Evolutionary conservation across 2,329 filamentous ascomycete genomes (phyloP), one percentile per base, ranked within the genome.

Genomic region (Podosphaera xanthii): DNA sequence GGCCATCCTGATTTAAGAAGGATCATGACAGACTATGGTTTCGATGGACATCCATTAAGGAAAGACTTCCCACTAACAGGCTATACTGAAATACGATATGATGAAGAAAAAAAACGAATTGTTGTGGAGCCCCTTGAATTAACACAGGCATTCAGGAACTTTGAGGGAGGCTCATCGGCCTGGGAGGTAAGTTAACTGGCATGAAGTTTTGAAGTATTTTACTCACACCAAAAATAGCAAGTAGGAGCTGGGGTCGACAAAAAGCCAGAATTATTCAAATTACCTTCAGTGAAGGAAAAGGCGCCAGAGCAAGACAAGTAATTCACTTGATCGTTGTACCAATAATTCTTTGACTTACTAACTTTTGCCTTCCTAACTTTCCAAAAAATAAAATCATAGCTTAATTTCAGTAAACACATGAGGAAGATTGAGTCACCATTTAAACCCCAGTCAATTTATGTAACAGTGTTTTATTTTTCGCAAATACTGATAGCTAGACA

Each of bases 21-120:
- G 66, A 97, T 98, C 75, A 94, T 98, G 91, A 98, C 92, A 64
- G 92, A 98, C 72, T 98, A 98, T 72, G 92, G 92, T 58, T 98
- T 98, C 69, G 94, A 98, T 72, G 92, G 92, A 58, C 92, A 98
- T 75, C 92, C 92, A 49, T 75, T 98, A 70, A 82, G 94, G 70
- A 98, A 98, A 76, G 92, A 98, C 71, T 98, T 98, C 76, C 92
- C 92, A 31, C 75, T 98, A 71, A 96, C 92, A 2, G 92, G 92
- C 55, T 98, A 98, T 76, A 98, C 92, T 40, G 94, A 98, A 76
- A 85, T 98, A 65, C 81, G 92, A 69, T 98, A 94, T 70, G 92
- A 98, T 66, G 92, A 98, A 75, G 94, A 98, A 79, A 98, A 96
- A 86, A 98, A 98, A 82, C 82, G 92, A 63, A 96, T 98, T 70